phyloP scores from a whole-genome alignment of 2,329 filamentous ascomycete species.

The Claviceps humidiphila region DNA sequence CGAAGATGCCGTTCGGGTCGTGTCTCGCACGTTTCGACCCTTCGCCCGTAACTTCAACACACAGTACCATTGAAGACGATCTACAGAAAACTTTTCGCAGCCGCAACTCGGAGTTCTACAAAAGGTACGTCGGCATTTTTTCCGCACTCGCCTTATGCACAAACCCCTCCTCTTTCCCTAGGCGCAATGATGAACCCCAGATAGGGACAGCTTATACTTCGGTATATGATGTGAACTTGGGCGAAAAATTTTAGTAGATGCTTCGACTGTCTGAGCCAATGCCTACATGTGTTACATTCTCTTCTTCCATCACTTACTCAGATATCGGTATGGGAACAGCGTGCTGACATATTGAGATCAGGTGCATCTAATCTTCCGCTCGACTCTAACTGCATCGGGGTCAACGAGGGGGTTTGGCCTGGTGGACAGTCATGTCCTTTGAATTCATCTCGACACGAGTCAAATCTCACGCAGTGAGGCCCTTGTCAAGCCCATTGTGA shows the following conservation, averaged over 20 bases:
- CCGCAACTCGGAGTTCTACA: constrained; percentile 59
- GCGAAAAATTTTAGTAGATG: constrained; percentile 99
- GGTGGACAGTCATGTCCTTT: constrained; percentile 35
- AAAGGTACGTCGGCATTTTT: constrained; percentile 56
- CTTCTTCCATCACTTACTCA: background rate
- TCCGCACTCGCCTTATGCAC: background rate
- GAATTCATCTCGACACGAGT: too few relatives aligned
- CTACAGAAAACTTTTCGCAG: background rate
- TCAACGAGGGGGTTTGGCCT: constrained; percentile 83
- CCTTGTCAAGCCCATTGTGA: too few relatives aligned
- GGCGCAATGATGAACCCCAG: constrained; percentile 80
- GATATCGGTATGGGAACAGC: background rate
- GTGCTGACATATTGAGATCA: constrained; percentile 29
- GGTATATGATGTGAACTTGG: constrained; percentile 84
- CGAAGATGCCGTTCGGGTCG: too few relatives aligned
- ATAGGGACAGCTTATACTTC: constrained; percentile 99
- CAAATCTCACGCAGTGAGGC: too few relatives aligned
- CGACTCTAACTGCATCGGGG: constrained; percentile 55
- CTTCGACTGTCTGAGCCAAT: constrained; percentile 66
- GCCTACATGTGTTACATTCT: constrained; percentile 10
- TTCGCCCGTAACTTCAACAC: too few relatives aligned
- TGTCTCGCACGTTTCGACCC: too few relatives aligned
- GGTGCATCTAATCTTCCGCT: constrained; percentile 53
- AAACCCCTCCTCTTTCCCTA: background rate
- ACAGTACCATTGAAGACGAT: too few relatives aligned